Evolutionary conservation across 164 flowering plant species (phyloP), one percentile per base, ranked within the genome.

Genomic region (Nymphaea thermarum): DNA sequence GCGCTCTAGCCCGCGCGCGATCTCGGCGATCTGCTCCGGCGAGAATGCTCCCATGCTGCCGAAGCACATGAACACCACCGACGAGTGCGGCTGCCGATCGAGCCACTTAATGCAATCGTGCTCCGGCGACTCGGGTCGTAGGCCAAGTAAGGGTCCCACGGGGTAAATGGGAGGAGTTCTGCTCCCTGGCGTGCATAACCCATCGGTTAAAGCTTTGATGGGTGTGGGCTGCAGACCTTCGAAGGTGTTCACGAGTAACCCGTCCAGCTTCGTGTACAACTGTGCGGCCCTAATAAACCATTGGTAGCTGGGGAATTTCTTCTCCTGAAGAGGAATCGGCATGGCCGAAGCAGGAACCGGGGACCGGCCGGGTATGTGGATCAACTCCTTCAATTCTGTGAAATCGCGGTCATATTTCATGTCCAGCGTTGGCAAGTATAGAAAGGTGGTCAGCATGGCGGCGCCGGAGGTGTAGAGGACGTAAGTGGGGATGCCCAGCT

Each of bases 31-130:
- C 42, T 84, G 87, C 14, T 59, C 68, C 17, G 5, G 51, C 2
- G 77, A 65, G 7, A 82, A 76, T 51, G 70, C 5, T 0, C 82
- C 82, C 67, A 66, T 18, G 72, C 87, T 84, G 2, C 85, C 85
- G 57, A 84, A 82, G 41, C 82, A 75, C 62, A 84, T 18, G 64
- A 73, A 84, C 43, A 84, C 73, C 3, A 84, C 85, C 42, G 83
- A 76, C 6, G 68, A 8, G 4, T 70, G 67, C 2, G 85, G 84
- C 36, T 82, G 83, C 45, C 55, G 17, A 65, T 81, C 80, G 0
- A 82, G 80, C 85, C 87, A 84, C 3, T 15, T 12, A 43, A 82
- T 14, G 14, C 83, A 80, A 43, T 76, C 78, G 14, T 66, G 44
- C 3, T 25, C 67, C 0, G 15, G 42, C 4, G 5, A 42, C 45